Evolutionary conservation across 1,139 yeast species (phyloP).

Genomic region (Debaryomyces nepalensis): DNA sequence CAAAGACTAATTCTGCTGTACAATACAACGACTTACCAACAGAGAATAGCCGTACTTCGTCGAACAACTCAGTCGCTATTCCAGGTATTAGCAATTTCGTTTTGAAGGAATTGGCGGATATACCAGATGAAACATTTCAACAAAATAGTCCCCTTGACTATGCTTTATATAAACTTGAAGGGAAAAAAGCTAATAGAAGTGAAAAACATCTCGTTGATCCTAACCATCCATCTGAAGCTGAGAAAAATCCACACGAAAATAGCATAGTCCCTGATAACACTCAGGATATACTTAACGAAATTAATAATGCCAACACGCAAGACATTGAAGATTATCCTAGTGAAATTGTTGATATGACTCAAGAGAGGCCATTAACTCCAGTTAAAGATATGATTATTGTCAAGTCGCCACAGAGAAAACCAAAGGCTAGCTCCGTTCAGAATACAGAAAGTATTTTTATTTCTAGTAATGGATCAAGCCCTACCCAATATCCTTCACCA

Average conservation of each 20-base stretch:
- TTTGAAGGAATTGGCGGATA: constrained; percentile 73
- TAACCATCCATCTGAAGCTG: not conserved
- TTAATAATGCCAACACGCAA: constrained; percentile 46
- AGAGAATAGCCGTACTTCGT: constrained; percentile 19
- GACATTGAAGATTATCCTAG: constrained; percentile 38
- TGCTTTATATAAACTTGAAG: constrained; percentile 79
- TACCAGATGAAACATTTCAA: constrained; percentile 74
- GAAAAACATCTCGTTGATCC: constrained; percentile 5
- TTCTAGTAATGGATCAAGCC: constrained; percentile 10
- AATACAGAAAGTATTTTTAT: constrained; percentile 1
- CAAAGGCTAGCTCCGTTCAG: not conserved
- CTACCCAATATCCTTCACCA: constrained; percentile 30
- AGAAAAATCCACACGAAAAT: not conserved
- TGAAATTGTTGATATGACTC: constrained; percentile 28
- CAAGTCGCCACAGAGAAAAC: constrained; percentile 1
- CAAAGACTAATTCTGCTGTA: constrained; percentile 26
- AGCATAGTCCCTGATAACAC: constrained; percentile 26
- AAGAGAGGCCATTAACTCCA: constrained; percentile 38
- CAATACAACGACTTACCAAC: constrained; percentile 13
- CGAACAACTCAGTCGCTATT: constrained; percentile 47
- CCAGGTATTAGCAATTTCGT: constrained; percentile 69
- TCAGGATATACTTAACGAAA: constrained; percentile 45
- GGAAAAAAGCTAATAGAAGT: constrained; percentile 42
- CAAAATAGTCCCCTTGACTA: constrained; percentile 67
- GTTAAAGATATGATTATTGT: constrained; percentile 13